phyloP scores from a whole-genome alignment of 371 early-diverging fungal genomes.

The Nematocida sp. region DNA sequence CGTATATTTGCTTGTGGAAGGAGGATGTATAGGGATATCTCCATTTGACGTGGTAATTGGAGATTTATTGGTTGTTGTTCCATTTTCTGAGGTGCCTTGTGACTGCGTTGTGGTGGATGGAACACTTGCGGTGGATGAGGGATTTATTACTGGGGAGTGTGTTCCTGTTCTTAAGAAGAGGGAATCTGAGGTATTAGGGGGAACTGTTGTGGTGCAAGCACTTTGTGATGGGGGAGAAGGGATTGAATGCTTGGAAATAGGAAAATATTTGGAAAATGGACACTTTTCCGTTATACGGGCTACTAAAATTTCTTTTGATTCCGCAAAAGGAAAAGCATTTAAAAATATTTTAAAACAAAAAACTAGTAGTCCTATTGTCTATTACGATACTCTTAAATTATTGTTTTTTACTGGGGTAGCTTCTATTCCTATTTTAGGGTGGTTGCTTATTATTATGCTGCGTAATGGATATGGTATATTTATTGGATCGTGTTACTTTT shows the following conservation, averaged over 20 bases:
- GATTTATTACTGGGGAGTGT: constrained; percentile 94
- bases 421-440: constrained; percentile 9
- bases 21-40: constrained; percentile 34
- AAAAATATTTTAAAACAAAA: constrained; percentile 87
- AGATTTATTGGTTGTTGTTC: constrained; percentile 57
- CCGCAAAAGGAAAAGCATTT: constrained; percentile 85
- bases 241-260: constrained; percentile 4
- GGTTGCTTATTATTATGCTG: constrained; percentile 25
- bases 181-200: constrained; percentile 47
- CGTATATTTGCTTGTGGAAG: constrained; percentile 47
- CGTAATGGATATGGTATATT: neutral
- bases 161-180: constrained; percentile 76
- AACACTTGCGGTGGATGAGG: constrained; percentile 91
- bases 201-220: constrained; percentile 51
- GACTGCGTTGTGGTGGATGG: constrained; percentile 88
- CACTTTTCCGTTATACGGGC: constrained; percentile 72
- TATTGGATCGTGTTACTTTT: constrained; percentile 36
- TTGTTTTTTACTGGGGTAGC: constrained; percentile 6
- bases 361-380: constrained; percentile 83
- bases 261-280: constrained; percentile 11
- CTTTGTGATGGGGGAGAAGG: constrained; percentile 1
- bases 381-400: constrained; percentile 77
- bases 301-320: constrained; percentile 86
- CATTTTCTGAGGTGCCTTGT: constrained; percentile 72
- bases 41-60: constrained; percentile 57